Evolutionary conservation across 2,329 filamentous ascomycete species (phyloP).

Genomic region (Ceratocystis harringtonii): DNA sequence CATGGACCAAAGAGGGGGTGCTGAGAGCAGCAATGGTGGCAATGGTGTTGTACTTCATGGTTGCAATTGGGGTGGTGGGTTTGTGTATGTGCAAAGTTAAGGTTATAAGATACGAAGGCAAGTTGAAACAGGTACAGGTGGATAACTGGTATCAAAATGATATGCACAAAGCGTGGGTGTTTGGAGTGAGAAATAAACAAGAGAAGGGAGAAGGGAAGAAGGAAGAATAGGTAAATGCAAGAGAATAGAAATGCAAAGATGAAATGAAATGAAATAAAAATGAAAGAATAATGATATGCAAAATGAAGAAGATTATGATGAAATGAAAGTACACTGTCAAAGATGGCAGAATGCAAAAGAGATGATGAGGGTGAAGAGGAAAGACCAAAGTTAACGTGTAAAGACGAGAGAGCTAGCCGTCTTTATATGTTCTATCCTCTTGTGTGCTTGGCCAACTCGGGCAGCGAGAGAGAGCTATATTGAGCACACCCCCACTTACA

Average conservation of each 20-base stretch:
- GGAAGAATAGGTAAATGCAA: not conserved
- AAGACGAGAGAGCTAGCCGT: not conserved
- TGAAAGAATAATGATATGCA: no score
- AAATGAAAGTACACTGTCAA: constrained; percentile 8
- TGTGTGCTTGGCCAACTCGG: no score
- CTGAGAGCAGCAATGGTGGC: constrained; percentile 10
- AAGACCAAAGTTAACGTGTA: not conserved
- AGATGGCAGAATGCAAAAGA: not conserved
- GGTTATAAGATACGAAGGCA: not conserved
- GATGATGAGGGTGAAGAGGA: not conserved
- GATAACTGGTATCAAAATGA: not conserved
- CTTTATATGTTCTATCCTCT: not conserved
- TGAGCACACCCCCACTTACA: no score
- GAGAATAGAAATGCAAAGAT: not conserved
- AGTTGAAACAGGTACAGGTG: not conserved
- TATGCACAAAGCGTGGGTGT: not conserved
- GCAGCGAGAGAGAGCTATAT: no score
- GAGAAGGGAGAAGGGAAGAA: not conserved
- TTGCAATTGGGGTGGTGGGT: not conserved
- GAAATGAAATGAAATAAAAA: no score
- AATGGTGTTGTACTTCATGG: constrained; percentile 15
- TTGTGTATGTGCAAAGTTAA: not conserved
- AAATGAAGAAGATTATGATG: not conserved
- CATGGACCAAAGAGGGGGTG: constrained; percentile 12
- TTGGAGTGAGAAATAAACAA: not conserved